Evolutionary conservation across 306 rosid genomes (phyloP).

Genomic region (Cotoneaster glaucophyllus): DNA sequence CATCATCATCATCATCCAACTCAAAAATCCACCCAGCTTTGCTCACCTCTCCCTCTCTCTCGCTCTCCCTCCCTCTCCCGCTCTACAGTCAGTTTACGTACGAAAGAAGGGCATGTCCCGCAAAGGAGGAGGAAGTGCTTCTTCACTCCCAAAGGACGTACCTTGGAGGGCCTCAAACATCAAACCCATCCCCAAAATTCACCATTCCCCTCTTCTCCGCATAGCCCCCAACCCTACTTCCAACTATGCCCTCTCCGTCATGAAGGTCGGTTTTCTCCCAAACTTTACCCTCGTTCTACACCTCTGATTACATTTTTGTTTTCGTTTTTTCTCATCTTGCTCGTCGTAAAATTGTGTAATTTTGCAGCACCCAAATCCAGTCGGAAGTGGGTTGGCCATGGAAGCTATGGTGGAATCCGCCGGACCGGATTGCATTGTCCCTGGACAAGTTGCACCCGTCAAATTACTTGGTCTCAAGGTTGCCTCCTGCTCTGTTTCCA

Average conservation of each 20-base stretch:
- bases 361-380: conserved; percentile 65
- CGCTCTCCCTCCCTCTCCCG: neutral
- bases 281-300: neutral
- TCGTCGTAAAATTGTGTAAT: neutral
- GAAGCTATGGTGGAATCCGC: conserved; percentile 88
- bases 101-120: conserved; percentile 42
- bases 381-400: conserved; percentile 65
- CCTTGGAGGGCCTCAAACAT: conserved; percentile 70
- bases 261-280: conserved; percentile 46
- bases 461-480: conserved; percentile 86
- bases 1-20: neutral
- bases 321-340: neutral
- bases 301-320: neutral
- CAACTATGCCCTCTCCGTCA: conserved; percentile 54
- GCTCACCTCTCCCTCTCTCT: neutral
- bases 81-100: neutral
- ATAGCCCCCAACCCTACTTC: conserved; percentile 53
- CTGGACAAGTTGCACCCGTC: conserved; percentile 66
- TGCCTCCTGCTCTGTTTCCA: neutral
- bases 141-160: conserved; percentile 61
- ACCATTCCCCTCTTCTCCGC: conserved; percentile 71
- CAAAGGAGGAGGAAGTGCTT: conserved; percentile 36
- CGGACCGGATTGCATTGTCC: conserved; percentile 89
- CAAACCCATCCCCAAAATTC: conserved; percentile 74
- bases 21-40: neutral